Evolutionary conservation across 163 green algal genomes (phyloP), one percentile per base, ranked within the genome.

Genomic region (Chlamydomonas reinhardtii): DNA sequence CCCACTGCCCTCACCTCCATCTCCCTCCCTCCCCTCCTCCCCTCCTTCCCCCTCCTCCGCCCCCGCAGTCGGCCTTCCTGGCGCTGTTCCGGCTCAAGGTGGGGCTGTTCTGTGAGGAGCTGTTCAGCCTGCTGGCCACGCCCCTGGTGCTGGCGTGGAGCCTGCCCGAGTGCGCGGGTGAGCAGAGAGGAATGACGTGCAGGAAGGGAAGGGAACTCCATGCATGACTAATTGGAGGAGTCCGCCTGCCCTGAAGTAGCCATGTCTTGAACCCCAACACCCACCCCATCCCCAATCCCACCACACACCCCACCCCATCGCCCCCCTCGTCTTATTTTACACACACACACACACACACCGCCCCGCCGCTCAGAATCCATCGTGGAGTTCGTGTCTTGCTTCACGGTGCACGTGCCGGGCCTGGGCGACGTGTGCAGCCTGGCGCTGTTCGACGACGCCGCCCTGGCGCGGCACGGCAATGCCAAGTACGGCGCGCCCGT

Each of bases 371-470:
- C 92, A 94, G 92, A 91, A 3, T 85, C 89, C 62, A 97, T 99
- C 71, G 85, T 98, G 32, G 48, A 84, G 17, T 99, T 99, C 92
- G 91, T 99, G 52, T 76, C 89, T 0, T 84, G 96, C 24, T 92
- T 95, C 92, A 98, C 95, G 1, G 76, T 89, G 24, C 88, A 96
- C 61, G 89, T 98, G 29, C 90, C 97, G 29, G 97, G 97, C 22
- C 92, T 99, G 17, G 97, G 97, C 0, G 95, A 99, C 89, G 92
- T 99, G 72, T 99, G 95, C 94, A 94, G 81, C 80, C 76, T 98
- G 15, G 94, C 94, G 0, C 89, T 88, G 34, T 99, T 99, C 83
- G 93, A 98, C 88, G 48, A 56, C 48, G 48, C 12, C 48, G 48
- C 12, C 48, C 95, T 99, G 59, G 74, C 87, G 66, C 89, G 88